phyloP scores from a whole-genome alignment of 495 filamentous ascomycete species.

The Immersiella caudata region DNA sequence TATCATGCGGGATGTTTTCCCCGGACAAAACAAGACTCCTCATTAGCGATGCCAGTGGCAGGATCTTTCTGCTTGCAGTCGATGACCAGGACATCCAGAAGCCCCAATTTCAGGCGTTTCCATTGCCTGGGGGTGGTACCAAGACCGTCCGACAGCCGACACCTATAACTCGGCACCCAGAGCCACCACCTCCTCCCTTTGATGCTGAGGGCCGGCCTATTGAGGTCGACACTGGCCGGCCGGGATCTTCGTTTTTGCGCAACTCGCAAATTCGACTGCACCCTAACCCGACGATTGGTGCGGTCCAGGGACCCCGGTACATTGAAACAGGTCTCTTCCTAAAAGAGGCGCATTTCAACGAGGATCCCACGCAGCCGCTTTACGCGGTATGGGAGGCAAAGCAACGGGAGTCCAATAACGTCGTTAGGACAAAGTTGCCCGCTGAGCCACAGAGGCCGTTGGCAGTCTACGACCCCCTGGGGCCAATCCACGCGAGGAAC shows the following conservation, averaged over 20 bases:
- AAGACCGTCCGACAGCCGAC: constrained; percentile 43
- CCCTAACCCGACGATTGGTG: constrained; percentile 44
- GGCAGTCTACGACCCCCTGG: background rate
- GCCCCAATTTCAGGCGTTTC: constrained; percentile 26
- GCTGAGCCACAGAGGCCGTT: constrained; percentile 11
- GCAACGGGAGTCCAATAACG: constrained; percentile 32
- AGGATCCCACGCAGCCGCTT: constrained; percentile 39
- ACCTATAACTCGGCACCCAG: constrained; percentile 47
- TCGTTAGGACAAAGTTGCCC: too few species aligned
- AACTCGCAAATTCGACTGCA: constrained; percentile 36
- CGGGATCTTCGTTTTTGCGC: constrained; percentile 34
- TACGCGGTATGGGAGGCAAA: constrained; percentile 30
- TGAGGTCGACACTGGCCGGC: constrained; percentile 25
- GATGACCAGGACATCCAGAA: constrained; percentile 39
- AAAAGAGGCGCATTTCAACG: constrained; percentile 44
- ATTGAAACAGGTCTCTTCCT: constrained; percentile 40
- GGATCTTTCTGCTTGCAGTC: constrained; percentile 67
- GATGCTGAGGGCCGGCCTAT: constrained; percentile 24
- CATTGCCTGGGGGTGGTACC: constrained; percentile 23
- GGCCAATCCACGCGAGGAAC: constrained; percentile 30
- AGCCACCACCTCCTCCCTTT: constrained; percentile 41
- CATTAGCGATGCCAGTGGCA: constrained; percentile 75
- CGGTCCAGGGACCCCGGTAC: constrained; percentile 51
- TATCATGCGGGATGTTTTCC: constrained; percentile 72
- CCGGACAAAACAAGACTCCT: constrained; percentile 71